Conservation (phyloP, 2,329 filamentous ascomycete species). For the Eutypella sp. region DNA sequence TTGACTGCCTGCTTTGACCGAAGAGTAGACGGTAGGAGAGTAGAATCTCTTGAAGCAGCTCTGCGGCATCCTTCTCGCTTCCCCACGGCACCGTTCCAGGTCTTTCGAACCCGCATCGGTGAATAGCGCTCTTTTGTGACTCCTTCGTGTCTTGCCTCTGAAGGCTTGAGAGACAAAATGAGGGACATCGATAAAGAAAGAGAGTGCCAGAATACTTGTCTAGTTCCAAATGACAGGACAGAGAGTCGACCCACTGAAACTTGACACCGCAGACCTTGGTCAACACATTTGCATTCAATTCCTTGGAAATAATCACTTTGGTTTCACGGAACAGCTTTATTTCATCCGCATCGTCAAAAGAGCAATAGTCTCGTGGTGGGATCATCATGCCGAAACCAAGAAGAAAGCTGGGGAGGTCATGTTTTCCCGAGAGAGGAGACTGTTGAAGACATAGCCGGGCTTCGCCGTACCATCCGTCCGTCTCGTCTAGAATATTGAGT, state of each 20-base stretch:
- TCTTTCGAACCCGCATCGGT: slow-evolving; percentile 1
- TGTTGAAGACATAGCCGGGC: slow-evolving; percentile 12
- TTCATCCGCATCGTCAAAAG: slow-evolving; percentile 7
- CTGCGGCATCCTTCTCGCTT: slow-evolving; percentile 9
- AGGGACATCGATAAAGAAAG: slow-evolving; percentile 21
- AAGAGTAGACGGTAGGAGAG: slow-evolving; percentile 20
- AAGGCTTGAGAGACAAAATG: slow-evolving; percentile 15
- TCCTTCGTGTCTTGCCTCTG: slow-evolving; percentile 1
- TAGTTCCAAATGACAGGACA: slow-evolving; percentile 20
- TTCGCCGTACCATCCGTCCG: slow-evolving; percentile 8
- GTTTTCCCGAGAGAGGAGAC: slow-evolving; percentile 1
- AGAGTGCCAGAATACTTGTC: slow-evolving; percentile 13
- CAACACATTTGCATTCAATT: slow-evolving; percentile 14
- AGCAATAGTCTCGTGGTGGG: slow-evolving; percentile 12
- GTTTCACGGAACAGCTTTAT: slow-evolving; percentile 3
- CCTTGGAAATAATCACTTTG: slow-evolving; percentile 6
- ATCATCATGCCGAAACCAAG: slow-evolving; percentile 17
- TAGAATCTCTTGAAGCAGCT: slow-evolving; percentile 15
- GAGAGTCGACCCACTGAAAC: slow-evolving; percentile 17
- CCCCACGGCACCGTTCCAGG: slow-evolving; percentile 7
- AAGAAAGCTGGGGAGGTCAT: slow-evolving; percentile 10
- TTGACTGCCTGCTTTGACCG: slow-evolving; percentile 13
- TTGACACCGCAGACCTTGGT: slow-evolving; percentile 11
- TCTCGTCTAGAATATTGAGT: slow-evolving; percentile 11
- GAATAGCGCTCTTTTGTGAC: background rate